These are phyloP conservation scores for Lipomyces spencermartinsiae DNA, from an alignment of 805 yeast genomes.

Conservation along the genomic window DNA sequence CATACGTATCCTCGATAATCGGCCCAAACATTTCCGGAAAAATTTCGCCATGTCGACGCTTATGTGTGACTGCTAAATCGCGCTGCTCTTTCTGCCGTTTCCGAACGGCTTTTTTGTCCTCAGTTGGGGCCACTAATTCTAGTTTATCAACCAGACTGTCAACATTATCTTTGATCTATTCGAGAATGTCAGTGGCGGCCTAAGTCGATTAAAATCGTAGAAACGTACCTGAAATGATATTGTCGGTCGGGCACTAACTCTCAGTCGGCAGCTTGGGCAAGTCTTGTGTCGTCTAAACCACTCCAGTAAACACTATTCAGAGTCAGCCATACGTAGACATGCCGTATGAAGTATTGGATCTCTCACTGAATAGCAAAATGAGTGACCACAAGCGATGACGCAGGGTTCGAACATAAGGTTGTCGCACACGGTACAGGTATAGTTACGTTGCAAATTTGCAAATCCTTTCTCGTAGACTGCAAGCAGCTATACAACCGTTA, in stretches of 20 bases:
- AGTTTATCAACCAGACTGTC: conserved; percentile 15
- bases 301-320: conserved; percentile 27
- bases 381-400: conserved; percentile 37
- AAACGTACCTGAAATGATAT: conserved; percentile 29
- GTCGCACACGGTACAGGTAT: conserved; percentile 30
- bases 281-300: conserved; percentile 29
- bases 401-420: conserved; percentile 38
- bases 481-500: conserved; percentile 12
- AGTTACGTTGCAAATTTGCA: conserved; percentile 7
- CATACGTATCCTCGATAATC: conserved; percentile 49
- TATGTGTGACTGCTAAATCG: conserved; percentile 35
- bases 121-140: conserved; percentile 20
- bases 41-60: conserved; percentile 45
- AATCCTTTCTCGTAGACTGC: conserved; percentile 15
- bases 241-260: conserved; percentile 17
- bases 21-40: conserved; percentile 56
- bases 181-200: background rate
- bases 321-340: background rate
- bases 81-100: conserved; percentile 17
- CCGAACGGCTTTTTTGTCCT: conserved; percentile 13
- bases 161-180: conserved; percentile 24
- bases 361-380: conserved; percentile 37
- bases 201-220: background rate
- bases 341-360: background rate
- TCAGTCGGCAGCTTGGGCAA: conserved; percentile 33